Evolutionary conservation across 768 basidiomycete genomes (phyloP), one percentile per base, ranked within the genome.

Genomic region (Lentinula detonsa): DNA sequence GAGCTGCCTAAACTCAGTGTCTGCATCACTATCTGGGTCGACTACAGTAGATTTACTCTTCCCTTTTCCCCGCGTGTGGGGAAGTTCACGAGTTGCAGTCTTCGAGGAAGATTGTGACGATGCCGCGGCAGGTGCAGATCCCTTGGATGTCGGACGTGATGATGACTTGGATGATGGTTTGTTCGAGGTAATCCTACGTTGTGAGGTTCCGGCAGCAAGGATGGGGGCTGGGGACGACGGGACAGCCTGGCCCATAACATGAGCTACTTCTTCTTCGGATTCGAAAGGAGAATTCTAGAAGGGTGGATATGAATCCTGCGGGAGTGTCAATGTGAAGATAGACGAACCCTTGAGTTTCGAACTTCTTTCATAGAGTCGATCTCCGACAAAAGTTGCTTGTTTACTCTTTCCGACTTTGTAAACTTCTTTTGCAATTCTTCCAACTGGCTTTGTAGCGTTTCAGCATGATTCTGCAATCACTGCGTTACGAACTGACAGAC

Each of bases 311-410:
- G 1, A 45, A 31, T 52, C 3, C 18, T 5, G 37, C 11, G 23
- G 2, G 23, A 16, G n/a, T 46, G n/a, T 57, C 35, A 35, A 50
- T 16, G 7, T 16, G 53, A 21, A 37, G 40, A 23, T 11, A 40
- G 53, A 72, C 71, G 59, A 61, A 64, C 63, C 64, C 31, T 39
- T 70, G 67, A 16, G 72, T 65, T 16, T 77, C 68, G 55, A 68
- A 72, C 50, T 68, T 71, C 56, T 70, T 73, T 61, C 68, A 71
- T 66, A 46, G 40, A 40, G 8, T 79, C 76, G 1, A 84, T 68
- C 35, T 80, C 78, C 3, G 67, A 65, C 63, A 81, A 74, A 15
- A 86, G 74, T 52, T 78, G 78, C 18, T 76, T 69, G 28, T 82
- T 68, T 63, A 76, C 72, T 57, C 77, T 78, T 62, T 79, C 75